phyloP scores from a whole-genome alignment of 176 grass and related monocot species.

The Saccharum spontaneum region DNA sequence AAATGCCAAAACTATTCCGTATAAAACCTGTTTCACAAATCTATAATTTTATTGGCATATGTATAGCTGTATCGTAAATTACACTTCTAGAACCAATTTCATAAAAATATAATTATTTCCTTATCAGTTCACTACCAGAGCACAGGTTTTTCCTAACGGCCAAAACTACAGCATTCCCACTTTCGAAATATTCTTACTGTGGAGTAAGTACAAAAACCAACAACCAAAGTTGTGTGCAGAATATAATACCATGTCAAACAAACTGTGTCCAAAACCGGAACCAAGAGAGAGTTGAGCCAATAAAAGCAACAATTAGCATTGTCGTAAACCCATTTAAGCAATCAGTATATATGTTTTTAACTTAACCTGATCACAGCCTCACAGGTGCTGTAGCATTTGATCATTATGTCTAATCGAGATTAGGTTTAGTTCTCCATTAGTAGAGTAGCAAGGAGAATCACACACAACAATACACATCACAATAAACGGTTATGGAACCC shows the following conservation, averaged over 20 bases:
- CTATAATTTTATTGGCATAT: too few relatives aligned
- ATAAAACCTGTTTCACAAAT: too few relatives aligned
- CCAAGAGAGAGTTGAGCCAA: not conserved
- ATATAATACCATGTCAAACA: not conserved
- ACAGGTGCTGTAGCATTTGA: not conserved
- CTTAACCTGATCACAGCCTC: not conserved
- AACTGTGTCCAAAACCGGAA: not conserved
- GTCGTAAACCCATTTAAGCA: not conserved
- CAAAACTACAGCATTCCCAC: not conserved
- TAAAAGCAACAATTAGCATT: not conserved
- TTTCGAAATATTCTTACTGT: not conserved
- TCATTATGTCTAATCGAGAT: constrained; percentile 12
- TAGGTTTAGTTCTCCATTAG: not conserved
- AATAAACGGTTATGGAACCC: constrained; percentile 3
- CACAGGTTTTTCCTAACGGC: too few relatives aligned
- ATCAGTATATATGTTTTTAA: not conserved
- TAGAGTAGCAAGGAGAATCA: not conserved
- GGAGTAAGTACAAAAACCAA: not conserved
- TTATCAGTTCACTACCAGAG: not conserved
- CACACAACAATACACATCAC: constrained; percentile 26
- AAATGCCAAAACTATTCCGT: too few relatives aligned
- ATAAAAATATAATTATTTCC: not conserved
- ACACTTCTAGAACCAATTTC: too few relatives aligned
- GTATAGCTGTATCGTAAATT: too few relatives aligned
- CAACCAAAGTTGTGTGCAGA: not conserved